Percentiles rank a stretch among this genome's conserved stretches.
phyloP scores from a whole-genome alignment of 2,329 filamentous ascomycete genomes.

The Ophiostoma piceae region DNA sequence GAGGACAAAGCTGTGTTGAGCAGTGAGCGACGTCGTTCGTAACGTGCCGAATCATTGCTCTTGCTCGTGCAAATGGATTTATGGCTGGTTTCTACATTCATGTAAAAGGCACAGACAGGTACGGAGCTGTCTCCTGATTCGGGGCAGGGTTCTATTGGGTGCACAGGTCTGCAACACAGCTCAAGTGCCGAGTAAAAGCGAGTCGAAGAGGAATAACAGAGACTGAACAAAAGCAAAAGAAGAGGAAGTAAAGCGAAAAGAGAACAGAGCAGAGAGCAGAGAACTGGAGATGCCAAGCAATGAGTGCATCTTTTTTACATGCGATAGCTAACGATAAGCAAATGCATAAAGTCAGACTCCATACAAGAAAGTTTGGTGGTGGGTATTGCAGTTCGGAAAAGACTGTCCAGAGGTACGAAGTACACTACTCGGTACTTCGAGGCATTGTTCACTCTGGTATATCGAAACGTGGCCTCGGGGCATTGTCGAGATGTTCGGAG shows the following conservation, averaged over 20 bases:
- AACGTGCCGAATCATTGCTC: not conserved
- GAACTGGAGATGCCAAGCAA: not conserved
- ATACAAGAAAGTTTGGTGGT: not conserved
- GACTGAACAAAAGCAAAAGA: not conserved
- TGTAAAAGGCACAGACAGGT: not conserved
- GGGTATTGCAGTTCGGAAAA: not conserved
- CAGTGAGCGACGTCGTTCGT: not conserved
- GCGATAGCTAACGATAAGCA: not conserved
- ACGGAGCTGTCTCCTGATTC: not conserved
- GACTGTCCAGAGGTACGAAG: not conserved
- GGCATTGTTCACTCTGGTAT: no score
- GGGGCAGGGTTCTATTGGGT: not conserved
- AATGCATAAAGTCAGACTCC: not conserved
- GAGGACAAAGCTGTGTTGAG: not conserved
- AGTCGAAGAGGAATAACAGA: not conserved
- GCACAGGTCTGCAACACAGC: not conserved
- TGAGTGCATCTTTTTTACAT: not conserved
- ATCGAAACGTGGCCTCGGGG: not conserved
- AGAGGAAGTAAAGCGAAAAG: not conserved
- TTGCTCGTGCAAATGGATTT: not conserved
- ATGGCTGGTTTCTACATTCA: no score
- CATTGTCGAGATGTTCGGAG: not conserved
- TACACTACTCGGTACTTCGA: no score
- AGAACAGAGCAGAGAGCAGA: not conserved
- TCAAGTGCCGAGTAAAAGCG: not conserved